phyloP scores from a whole-genome alignment of 163 green algal genomes.

The Chlorella variabilis region DNA sequence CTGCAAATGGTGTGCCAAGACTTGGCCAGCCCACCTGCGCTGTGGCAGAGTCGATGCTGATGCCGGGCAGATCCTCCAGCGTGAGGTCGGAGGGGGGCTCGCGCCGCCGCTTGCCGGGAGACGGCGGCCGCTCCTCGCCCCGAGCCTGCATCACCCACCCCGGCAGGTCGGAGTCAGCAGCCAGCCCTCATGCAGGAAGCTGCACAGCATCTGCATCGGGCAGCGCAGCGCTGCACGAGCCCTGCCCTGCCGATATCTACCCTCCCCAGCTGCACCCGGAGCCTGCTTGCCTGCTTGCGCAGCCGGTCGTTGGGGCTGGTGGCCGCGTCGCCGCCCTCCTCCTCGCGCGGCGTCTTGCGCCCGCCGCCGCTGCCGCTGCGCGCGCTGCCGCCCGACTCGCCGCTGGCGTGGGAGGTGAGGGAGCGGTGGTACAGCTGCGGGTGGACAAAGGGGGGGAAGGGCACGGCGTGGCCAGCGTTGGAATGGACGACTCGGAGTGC shows the following conservation, averaged over 20 bases:
- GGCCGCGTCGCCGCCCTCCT: slow-evolving; percentile 9
- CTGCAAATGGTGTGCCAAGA: too few species aligned
- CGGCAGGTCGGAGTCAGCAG: too few species aligned
- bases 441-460: neutral
- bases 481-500: too few species aligned
- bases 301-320: slow-evolving; percentile 50
- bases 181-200: too few species aligned
- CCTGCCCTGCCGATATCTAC: too few species aligned
- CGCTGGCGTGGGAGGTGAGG: slow-evolving; percentile 3
- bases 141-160: slow-evolving; percentile 27
- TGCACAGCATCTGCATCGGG: too few species aligned
- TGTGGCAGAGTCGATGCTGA: slow-evolving; percentile 22
- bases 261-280: too few species aligned
- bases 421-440: slow-evolving; percentile 21
- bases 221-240: too few species aligned
- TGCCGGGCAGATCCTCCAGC: slow-evolving; percentile 16
- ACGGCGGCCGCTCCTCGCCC: slow-evolving; percentile 25
- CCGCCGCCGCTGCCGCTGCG: slow-evolving; percentile 30
- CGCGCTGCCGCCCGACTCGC: slow-evolving; percentile 34
- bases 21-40: slow-evolving; percentile 4
- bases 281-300: slow-evolving; percentile 49
- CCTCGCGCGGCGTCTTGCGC: slow-evolving; percentile 50
- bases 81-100: slow-evolving; percentile 19
- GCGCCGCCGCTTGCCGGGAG: slow-evolving; percentile 29
- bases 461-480: neutral